These are phyloP conservation scores for Plantago ovata DNA, from an alignment of 257 asterid genomes.

Conservation along the genomic window DNA sequence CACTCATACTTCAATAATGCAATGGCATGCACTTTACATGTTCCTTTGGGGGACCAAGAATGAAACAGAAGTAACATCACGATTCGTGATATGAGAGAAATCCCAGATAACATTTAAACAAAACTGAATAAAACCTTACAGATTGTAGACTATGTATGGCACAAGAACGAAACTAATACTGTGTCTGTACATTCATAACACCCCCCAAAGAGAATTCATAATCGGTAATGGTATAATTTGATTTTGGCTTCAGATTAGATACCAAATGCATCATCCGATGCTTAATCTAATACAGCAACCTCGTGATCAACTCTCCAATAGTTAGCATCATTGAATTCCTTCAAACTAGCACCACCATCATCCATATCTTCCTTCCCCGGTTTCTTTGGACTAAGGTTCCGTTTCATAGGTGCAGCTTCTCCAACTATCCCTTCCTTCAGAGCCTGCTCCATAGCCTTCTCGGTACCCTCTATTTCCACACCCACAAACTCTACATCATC, in stretches of 20 bases:
- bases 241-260: constrained; percentile 13
- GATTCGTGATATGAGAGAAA: no score
- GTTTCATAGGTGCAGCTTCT: constrained; percentile 77
- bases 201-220: constrained; percentile 15
- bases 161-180: no score
- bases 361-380: constrained; percentile 51
- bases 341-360: constrained; percentile 47
- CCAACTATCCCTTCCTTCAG: constrained; percentile 92
- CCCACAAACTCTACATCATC: constrained; percentile 99
- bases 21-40: no score
- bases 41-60: no score
- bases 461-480: constrained; percentile 81
- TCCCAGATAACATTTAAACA: no score
- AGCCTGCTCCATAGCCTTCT: constrained; percentile 84
- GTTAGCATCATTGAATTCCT: constrained; percentile 80
- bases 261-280: not conserved
- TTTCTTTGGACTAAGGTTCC: constrained; percentile 39
- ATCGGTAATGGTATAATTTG: not conserved
- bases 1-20: no score
- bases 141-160: no score
- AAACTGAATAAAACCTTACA: no score
- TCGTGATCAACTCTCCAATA: constrained; percentile 97
- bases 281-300: constrained; percentile 61
- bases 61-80: no score
- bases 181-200: constrained; percentile 4